phyloP scores from a whole-genome alignment of 495 filamentous ascomycete species.

The Daldinia childiae region DNA sequence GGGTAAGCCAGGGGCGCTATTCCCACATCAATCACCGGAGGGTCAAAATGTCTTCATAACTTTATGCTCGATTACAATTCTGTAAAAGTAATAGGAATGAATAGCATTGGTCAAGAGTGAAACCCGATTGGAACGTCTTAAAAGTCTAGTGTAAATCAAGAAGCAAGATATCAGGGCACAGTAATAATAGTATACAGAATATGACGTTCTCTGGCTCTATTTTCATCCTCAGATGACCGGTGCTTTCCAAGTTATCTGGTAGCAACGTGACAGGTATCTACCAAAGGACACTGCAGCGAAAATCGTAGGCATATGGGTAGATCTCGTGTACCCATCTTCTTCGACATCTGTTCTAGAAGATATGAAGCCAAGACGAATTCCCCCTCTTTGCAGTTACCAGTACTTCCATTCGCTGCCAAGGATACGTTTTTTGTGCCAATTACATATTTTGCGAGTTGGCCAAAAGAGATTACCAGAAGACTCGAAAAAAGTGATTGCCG shows the following conservation, averaged over 20 bases:
- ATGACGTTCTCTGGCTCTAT: background rate
- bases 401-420: constrained; percentile 27
- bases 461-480: constrained; percentile 26
- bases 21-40: constrained; percentile 34
- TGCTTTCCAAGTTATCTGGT: background rate
- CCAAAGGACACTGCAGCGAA: constrained; percentile 14
- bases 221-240: background rate
- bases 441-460: constrained; percentile 25
- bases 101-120: background rate
- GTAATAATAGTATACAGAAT: background rate
- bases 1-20: constrained; percentile 23
- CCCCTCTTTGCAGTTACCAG: constrained; percentile 9
- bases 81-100: constrained; percentile 28
- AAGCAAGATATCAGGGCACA: background rate
- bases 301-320: constrained; percentile 14
- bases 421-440: constrained; percentile 18
- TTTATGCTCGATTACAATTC: constrained; percentile 38
- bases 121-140: constrained; percentile 1
- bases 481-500: constrained; percentile 31
- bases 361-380: constrained; percentile 17
- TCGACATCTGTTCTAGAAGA: constrained; percentile 35
- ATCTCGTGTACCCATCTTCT: constrained; percentile 6
- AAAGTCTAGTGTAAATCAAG: background rate
- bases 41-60: constrained; percentile 28
- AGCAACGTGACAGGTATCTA: background rate